phyloP scores from a whole-genome alignment of 768 basidiomycete genomes.

The Mycena floridula region DNA sequence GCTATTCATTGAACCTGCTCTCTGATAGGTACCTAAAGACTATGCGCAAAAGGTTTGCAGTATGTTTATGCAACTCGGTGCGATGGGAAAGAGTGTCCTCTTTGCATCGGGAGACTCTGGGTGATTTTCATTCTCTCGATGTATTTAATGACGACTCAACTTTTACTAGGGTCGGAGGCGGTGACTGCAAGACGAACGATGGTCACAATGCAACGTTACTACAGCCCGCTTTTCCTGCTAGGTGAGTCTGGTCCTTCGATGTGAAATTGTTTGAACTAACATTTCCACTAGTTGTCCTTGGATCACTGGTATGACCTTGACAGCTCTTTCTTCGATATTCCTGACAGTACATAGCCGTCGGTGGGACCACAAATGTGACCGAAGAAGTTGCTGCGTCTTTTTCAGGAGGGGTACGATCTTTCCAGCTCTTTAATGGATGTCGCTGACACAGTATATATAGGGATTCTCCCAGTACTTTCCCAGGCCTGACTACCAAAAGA shows the following conservation, averaged over 20 bases:
- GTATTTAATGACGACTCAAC: conserved; percentile 35
- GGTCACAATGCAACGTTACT: conserved; percentile 14
- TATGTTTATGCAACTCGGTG: not conserved
- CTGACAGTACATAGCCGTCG: no score
- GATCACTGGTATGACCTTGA: not conserved
- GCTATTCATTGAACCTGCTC: conserved; percentile 1
- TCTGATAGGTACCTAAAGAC: conserved; percentile 24
- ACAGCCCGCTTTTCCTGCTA: not conserved
- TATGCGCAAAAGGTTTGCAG: conserved; percentile 18
- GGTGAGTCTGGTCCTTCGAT: not conserved
- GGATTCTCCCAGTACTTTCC: conserved; percentile 36
- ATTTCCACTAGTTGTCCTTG: not conserved
- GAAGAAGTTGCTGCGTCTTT: conserved; percentile 11
- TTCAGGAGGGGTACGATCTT: conserved; percentile 33
- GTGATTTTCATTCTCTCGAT: no score
- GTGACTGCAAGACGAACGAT: conserved; percentile 16
- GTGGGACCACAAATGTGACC: no score
- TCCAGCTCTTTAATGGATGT: no score
- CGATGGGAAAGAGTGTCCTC: not conserved
- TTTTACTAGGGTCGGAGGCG: conserved; percentile 26
- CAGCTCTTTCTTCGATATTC: conserved; percentile 6
- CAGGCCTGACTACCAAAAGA: conserved; percentile 32
- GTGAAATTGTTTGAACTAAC: not conserved
- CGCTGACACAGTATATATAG: no score
- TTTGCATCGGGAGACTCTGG: conserved; percentile 19